Evolutionary conservation across 441 rosid genomes (phyloP).

Genomic region (Populus tomentosa): DNA sequence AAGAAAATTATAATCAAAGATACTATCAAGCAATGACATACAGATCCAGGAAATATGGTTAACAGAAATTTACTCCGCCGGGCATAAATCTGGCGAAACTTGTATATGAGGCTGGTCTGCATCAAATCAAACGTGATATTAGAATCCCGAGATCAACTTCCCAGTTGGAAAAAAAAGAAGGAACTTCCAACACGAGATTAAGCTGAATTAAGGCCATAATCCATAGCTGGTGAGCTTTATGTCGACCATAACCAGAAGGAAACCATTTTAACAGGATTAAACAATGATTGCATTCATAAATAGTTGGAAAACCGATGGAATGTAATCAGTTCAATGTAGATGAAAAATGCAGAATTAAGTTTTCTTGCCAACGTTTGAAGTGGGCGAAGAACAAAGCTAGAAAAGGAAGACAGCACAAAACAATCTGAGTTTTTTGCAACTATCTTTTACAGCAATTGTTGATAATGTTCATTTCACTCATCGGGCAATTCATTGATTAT

Average conservation of each 20-base stretch:
- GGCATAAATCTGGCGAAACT: slow-evolving; percentile 66
- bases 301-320: background rate
- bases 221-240: background rate
- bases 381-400: too few relatives aligned
- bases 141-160: background rate
- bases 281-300: too few relatives aligned
- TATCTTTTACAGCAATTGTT: background rate
- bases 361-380: too few relatives aligned
- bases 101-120: slow-evolving; percentile 93
- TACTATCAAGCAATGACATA: slow-evolving; percentile 45
- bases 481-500: background rate
- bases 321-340: background rate
- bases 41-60: slow-evolving; percentile 61
- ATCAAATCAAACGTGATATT: slow-evolving; percentile 7
- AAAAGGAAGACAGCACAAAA: background rate
- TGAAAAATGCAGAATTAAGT: background rate
- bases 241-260: background rate
- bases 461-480: background rate
- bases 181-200: background rate
- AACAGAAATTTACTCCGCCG: slow-evolving; percentile 54
- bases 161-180: background rate
- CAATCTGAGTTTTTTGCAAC: background rate
- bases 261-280: too few relatives aligned
- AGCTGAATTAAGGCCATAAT: background rate
- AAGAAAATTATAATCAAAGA: slow-evolving; percentile 64